Base-by-base conservation (phyloP, 179 eudicot genomes). In the Sideroxylon spinosum region DNA sequence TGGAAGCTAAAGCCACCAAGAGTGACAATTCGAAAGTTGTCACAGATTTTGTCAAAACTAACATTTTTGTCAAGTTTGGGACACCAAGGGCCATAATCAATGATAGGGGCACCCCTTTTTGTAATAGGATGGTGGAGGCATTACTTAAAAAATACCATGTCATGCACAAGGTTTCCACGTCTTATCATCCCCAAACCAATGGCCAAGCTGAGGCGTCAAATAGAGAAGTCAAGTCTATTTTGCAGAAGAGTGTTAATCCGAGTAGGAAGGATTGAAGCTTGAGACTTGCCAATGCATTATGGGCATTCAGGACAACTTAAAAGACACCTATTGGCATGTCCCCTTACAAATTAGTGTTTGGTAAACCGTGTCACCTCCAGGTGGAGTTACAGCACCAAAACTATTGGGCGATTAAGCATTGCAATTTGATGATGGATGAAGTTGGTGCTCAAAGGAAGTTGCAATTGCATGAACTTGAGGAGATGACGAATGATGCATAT, bases 31-130 rank as follows among this genome's bases (percentile, higher is more conserved):
- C 8, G n/a, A 61, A 61, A 7, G 13, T 61, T 0, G 65, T 61
- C 4, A 1, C n/a, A 17, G 44, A 65, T 4, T 64, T 64, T 12
- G 17, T 64, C 3, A 64, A 11, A 13, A 25, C 17, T 2, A 12
- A 71, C 14, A 64, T 72, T 26, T 64, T 64, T 10, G 22, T 71
- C 19, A 7, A 73, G 8, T 73, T 79, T 73, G 71, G 73, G 0
- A 73, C 71, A 0, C 72, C 72, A 7, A 22, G 73, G 44, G 65
- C 56, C 0, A 25, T 79, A 0, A 73, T 73, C 6, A 72, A 65
- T 29, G 73, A 72, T 73, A 53, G 14, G 1, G 78, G 73, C 6
- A 16, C 49, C 0, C 65, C 29, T 22, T 79, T 78, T 48, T 44
- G 44, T 5, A 64, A 64, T 6, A 11, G 5, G 7, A 9, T 5